These are phyloP conservation scores for Galeopsis tetrahit DNA, from an alignment of 257 asterid species.

Conservation along the genomic window DNA sequence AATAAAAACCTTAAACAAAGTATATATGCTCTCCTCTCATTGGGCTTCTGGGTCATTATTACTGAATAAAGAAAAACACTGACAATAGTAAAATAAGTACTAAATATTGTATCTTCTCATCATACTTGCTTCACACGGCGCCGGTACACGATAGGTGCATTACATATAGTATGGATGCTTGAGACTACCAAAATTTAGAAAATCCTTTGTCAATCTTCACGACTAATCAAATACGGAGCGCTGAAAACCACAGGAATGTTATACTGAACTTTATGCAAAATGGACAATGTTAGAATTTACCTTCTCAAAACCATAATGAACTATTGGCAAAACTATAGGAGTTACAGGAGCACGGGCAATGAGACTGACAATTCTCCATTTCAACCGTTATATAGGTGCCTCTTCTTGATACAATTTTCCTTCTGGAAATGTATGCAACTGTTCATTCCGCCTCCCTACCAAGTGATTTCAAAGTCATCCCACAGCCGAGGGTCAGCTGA, in stretches of 20 bases:
- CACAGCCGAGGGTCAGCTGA: conserved; percentile 64
- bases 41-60: no score
- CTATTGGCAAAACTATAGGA: conserved; percentile 91
- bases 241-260: not conserved
- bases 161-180: not conserved
- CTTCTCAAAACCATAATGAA: conserved; percentile 91
- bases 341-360: conserved; percentile 90
- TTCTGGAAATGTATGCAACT: conserved; percentile 98
- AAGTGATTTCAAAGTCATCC: conserved; percentile 73
- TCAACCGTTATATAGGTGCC: conserved; percentile 82
- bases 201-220: conserved; percentile 6
- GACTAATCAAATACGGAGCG: not conserved
- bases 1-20: no score
- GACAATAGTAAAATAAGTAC: no score
- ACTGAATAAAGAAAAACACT: no score
- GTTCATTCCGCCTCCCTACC: conserved; percentile 46
- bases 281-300: conserved; percentile 40
- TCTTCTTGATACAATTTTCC: conserved; percentile 97
- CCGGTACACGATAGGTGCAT: no score
- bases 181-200: not conserved
- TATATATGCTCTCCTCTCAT: no score
- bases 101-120: no score
- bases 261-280: conserved; percentile 6
- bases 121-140: no score
- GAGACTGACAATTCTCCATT: conserved; percentile 99